Evolutionary conservation across 257 asterid genomes (phyloP).

Genomic region (Solanum habrochaites): DNA sequence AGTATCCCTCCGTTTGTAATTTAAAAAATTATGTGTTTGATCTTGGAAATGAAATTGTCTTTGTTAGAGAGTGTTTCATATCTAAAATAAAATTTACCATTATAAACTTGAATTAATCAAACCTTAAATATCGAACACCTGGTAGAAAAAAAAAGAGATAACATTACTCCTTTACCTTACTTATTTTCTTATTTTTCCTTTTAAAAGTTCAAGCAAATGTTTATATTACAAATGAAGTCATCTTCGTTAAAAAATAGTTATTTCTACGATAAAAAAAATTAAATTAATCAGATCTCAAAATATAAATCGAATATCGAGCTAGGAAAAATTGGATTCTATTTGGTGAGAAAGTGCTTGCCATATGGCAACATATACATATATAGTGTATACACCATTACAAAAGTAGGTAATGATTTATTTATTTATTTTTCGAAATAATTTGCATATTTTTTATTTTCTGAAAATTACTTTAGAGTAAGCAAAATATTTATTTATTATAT

Average conservation of each 20-base stretch:
- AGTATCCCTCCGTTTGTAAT: neutral
- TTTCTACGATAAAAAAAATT: too few species aligned
- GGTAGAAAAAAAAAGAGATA: neutral
- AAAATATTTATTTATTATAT: neutral
- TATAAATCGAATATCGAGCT: accelerated
- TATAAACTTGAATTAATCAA: neutral
- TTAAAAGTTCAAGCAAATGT: neutral
- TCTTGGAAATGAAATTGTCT: neutral
- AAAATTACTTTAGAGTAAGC: neutral
- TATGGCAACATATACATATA: neutral
- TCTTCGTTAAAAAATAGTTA: neutral
- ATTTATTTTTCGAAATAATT: neutral
- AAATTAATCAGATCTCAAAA: neutral
- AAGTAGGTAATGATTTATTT: neutral
- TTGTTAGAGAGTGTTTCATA: accelerated
- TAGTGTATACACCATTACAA: neutral
- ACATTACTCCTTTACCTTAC: neutral
- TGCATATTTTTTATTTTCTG: neutral
- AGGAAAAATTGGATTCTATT: neutral
- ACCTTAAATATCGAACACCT: neutral
- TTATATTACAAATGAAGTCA: neutral
- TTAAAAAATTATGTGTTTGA: accelerated
- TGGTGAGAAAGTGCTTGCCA: neutral
- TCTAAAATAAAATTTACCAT: accelerated
- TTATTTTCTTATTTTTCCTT: neutral